Base-by-base conservation (phyloP, 257 asterid genomes). In the Solanum acaule region DNA sequence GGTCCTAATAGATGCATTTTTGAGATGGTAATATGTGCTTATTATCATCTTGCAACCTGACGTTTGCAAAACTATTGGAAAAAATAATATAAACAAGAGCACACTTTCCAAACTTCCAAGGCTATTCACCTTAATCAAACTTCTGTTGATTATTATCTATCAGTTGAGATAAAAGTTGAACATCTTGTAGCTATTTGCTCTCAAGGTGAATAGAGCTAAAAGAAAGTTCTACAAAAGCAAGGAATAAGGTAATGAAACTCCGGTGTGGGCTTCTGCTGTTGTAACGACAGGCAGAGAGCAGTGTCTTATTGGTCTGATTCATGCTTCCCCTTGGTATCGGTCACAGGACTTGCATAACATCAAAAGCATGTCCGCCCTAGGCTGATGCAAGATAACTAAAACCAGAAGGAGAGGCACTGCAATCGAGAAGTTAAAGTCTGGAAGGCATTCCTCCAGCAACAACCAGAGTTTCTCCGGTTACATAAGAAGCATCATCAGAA, bases 401-500 rank as follows among this genome's bases (percentile, higher is more conserved):
- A 75, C 12, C 59, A 13, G 59, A 23, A 23, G 6, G 83, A 7
- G 83, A 75, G 52, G 83, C 15, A 75, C 31, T 25, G 6, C 11
- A 4, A 78, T 40, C 7, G 18, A 78, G 38, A 79, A 52, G 85
- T 76, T 91, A 97, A 78, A 97, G 99, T 81, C 98, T 93, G 22
- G 98, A 97, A 61, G 93, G 96, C 89, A 77, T 90, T 87, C 98
- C 99, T 84, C 99, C 99, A 12, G 98, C 98, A 52, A 95, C 96
- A 20, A 95, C 94, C 90, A 97, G 87, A 61, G 93, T 93, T 89
- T 97, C 99, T 61, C 98, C 98, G 0, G 98, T 97, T 5, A 97
- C 92, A 88, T 95, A 95, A 40, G 98, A 87, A 87, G 98, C 98
- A 82, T 97, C 99, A 35, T 94, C 97, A 0, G 98, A 97, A 38